These are phyloP conservation scores for Cercospora canescens DNA, from an alignment of 2,329 filamentous ascomycete genomes.

Conservation along the genomic window DNA sequence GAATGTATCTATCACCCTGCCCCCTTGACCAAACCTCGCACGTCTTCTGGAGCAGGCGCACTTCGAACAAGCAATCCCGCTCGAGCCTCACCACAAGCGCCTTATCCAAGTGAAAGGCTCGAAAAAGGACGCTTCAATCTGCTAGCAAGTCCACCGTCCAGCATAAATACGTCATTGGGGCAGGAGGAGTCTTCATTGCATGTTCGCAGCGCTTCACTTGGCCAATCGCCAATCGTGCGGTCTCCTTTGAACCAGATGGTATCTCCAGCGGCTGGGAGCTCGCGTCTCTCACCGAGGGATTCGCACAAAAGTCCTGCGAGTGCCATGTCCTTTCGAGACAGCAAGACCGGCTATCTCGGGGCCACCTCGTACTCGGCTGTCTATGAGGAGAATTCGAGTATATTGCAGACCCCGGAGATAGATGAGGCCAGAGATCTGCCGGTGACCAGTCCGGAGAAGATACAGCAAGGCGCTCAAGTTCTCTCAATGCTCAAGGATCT, in stretches of 20 bases:
- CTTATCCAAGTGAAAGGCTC: conserved; percentile 12
- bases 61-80: conserved; percentile 18
- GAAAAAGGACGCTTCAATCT: conserved; percentile 1
- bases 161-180: conserved; percentile 14
- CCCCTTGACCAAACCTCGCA: conserved; percentile 31
- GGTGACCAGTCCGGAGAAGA: conserved; percentile 32
- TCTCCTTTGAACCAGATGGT: conserved; percentile 14
- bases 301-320: conserved; percentile 26
- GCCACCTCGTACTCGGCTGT: conserved; percentile 36
- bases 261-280: conserved; percentile 16
- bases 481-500: conserved; percentile 35
- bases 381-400: conserved; percentile 35
- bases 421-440: conserved; percentile 28
- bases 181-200: conserved; percentile 13
- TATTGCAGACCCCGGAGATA: conserved; percentile 26
- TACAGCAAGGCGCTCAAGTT: conserved; percentile 36
- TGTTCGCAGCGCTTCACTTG: conserved; percentile 5
- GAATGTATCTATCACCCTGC: conserved; percentile 40
- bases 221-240: conserved; percentile 7
- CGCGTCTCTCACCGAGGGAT: conserved; percentile 20
- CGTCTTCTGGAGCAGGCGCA: conserved; percentile 16
- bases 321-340: conserved; percentile 30
- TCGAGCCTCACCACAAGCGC: conserved; percentile 8
- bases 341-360: conserved; percentile 35
- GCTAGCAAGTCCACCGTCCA: conserved; percentile 25